Evolutionary conservation across 345 rosid genomes (phyloP), one percentile per base, ranked within the genome.

Genomic region (Pistacia integerrima): DNA sequence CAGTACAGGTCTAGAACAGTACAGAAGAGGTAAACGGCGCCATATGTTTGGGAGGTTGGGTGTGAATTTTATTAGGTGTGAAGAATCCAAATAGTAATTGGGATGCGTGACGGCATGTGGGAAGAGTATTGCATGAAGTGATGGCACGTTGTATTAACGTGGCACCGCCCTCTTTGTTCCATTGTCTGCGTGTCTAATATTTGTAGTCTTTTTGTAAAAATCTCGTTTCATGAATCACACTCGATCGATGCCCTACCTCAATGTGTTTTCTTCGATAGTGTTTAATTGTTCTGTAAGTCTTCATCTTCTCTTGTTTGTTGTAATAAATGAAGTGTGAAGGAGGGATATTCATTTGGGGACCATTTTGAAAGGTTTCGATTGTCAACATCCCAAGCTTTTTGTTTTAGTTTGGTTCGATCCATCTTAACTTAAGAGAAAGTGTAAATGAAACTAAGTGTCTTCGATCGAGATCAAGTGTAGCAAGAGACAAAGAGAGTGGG

Each of bases 101-200:
- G 70, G 69, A 65, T 48, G 73, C 72, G 80, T 64, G 81, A 76
- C 75, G 75, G 78, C 78, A 51, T n/a, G 79, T 78, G 73, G 79
- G 63, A 22, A 18, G 16, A 16, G 12, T n/a, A 51, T 51, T 25
- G 72, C 74, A 69, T 54, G 30, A 46, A 25, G 38, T 16, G 69
- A 63, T 67, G 75, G 71, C 80, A 78, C 77, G 73, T 73, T 33
- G 72, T 3, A 6, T 5, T 57, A 52, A 76, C 80, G 78, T 79
- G 85, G 80, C 80, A 57, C 75, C 72, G 74, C 84, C 82, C 82
- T 69, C 60, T 55, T 48, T 59, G 22, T 60, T 56, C 70, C 46
- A 61, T 77, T 46, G 73, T 46, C 20, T 52, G 30, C 52, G 35
- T 35, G 74, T 28, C 73, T 54, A 2, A 5, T 65, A 41, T 18